These are phyloP conservation scores for Epithele typhae DNA, from an alignment of 768 basidiomycete species.

Conservation along the genomic window DNA sequence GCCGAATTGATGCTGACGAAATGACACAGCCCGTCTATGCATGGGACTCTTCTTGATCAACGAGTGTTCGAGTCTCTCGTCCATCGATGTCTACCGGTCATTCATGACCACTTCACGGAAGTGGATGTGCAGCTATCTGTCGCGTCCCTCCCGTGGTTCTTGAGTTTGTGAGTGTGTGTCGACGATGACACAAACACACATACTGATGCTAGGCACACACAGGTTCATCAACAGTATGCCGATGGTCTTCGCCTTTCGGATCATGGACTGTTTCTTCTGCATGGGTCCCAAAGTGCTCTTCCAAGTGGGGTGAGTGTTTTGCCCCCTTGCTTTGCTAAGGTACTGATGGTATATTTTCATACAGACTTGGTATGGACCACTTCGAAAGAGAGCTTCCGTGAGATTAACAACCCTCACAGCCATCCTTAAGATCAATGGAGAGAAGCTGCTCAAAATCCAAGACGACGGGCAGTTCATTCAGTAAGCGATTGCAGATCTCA, in stretches of 20 bases:
- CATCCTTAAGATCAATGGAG: conserved; percentile 96
- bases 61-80: conserved; percentile 96
- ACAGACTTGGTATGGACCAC: conserved; percentile 45
- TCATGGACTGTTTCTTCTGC: conserved; percentile 96
- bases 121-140: conserved; percentile 97
- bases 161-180: conserved; percentile 69
- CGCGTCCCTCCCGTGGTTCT: conserved; percentile 96
- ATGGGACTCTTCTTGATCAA: conserved; percentile 97
- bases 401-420: conserved; percentile 39
- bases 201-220: conserved; percentile 3
- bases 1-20: no score
- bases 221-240: conserved; percentile 94
- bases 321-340: no score
- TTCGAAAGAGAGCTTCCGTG: conserved; percentile 12
- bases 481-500: no score
- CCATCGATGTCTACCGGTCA: conserved; percentile 82
- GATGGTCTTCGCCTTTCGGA: conserved; percentile 96
- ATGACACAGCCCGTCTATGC: conserved; percentile 83
- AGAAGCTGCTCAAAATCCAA: conserved; percentile 85
- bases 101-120: conserved; percentile 85
- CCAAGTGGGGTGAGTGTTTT: conserved; percentile 90
- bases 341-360: not conserved
- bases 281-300: conserved; percentile 99
- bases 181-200: conserved; percentile 3
- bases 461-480: conserved; percentile 97